Percentiles rank a stretch among this genome's conserved stretches.
Evolutionary conservation across 2,329 filamentous ascomycete species (phyloP).

Genomic region (Fusarium mundagurra): DNA sequence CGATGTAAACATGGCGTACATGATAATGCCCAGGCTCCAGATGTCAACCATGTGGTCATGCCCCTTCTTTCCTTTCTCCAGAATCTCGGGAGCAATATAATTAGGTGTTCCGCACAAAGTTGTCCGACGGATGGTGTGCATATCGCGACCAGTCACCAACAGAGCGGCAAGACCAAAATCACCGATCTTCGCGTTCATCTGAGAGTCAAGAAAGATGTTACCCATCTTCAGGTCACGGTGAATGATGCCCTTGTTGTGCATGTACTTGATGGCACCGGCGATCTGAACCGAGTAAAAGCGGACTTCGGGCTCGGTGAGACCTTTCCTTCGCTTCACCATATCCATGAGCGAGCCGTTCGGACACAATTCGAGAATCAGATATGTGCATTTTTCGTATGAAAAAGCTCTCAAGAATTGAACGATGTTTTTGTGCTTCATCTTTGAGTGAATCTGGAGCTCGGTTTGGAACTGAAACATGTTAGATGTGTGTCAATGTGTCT

Average conservation of each 20-base stretch:
- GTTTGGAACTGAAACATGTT: constrained; percentile 67
- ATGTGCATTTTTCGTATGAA: constrained; percentile 87
- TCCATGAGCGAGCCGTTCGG: constrained; percentile 97
- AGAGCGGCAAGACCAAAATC: constrained; percentile 96
- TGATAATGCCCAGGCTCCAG: constrained; percentile 97
- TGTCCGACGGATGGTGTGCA: constrained; percentile 83
- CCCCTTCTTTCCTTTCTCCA: constrained; percentile 92
- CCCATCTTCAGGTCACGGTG: constrained; percentile 98
- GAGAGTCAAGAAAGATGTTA: constrained; percentile 91
- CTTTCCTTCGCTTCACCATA: constrained; percentile 93
- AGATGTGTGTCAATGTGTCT: not conserved
- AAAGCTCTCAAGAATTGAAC: constrained; percentile 96
- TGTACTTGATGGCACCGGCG: constrained; percentile 96
- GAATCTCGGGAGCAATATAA: constrained; percentile 96
- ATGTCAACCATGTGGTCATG: constrained; percentile 99
- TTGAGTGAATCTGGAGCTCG: constrained; percentile 97
- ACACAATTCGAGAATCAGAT: constrained; percentile 93
- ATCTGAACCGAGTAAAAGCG: constrained; percentile 94
- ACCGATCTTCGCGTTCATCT: constrained; percentile 98
- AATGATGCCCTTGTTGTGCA: constrained; percentile 95
- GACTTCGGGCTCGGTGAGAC: constrained; percentile 91
- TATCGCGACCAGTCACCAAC: constrained; percentile 89
- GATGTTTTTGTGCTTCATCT: constrained; percentile 95
- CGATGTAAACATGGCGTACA: constrained; percentile 97
- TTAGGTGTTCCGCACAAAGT: constrained; percentile 98